Evolutionary conservation across 495 filamentous ascomycete genomes (phyloP), one percentile per base, ranked within the genome.

Genomic region (Bryoglossum gracile): DNA sequence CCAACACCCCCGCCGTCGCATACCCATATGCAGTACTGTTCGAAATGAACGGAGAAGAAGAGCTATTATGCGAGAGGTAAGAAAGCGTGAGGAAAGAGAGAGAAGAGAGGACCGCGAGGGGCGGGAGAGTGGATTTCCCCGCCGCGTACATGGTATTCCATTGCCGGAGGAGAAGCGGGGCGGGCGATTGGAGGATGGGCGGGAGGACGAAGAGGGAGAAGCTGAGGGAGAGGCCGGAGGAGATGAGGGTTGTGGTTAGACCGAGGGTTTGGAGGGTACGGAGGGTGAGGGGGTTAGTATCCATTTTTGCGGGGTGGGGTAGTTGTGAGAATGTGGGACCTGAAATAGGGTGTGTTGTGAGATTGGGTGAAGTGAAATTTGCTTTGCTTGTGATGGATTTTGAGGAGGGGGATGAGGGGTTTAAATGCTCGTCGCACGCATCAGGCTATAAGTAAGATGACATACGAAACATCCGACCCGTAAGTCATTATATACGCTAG

Each of bases 141-240:
- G 34, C 46, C 25, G 57, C 19, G 58, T 58, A 73, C 21, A 62
- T 48, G 17, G 41, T 48, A 36, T 56, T 35, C 75, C 75, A 82
- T 59, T 81, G 76, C 13, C 50, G 55, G 14, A 73, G 70, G 40
- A 80, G 65, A 9, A 80, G 54, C 0, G 73, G 67, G 4, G 67
- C 56, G 0, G 79, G 79, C 0, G 75, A 70, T 39, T 72, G 57
- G 17, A 81, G 67, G 10, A 81, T 54, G 38, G 68, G 64, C 3
- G 79, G 79, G 21, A 51, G 17, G 4, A 25, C 30, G 40, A 69
- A 48, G 60, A 64, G 53, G 16, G 71, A 75, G 43, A 73, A 36
- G 36, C 64, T 36, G 43, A 70, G 54, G 46, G 59, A 69, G 36
- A 59, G 53, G 50, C 75, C 77, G 57, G 60, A 48, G 16, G 65